These are phyloP conservation scores for Colletotrichum karsti DNA, from an alignment of 2,329 filamentous ascomycete species.

Conservation along the genomic window DNA sequence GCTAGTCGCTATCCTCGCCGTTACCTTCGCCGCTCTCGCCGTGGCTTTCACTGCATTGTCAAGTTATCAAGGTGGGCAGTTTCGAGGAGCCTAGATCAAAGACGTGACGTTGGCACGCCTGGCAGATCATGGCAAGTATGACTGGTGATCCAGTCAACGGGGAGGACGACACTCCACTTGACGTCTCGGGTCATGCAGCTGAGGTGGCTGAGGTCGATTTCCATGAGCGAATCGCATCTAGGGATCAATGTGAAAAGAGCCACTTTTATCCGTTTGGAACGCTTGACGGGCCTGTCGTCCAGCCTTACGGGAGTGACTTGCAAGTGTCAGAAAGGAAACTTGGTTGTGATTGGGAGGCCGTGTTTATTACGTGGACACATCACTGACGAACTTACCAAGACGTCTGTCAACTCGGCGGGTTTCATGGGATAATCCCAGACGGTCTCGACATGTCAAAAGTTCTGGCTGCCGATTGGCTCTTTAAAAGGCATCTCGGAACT, in stretches of 20 bases:
- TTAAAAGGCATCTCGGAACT: neutral
- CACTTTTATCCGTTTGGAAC: conserved; percentile 6
- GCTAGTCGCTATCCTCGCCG: neutral
- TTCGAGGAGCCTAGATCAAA: neutral
- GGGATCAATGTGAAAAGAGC: neutral
- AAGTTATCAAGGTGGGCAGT: neutral
- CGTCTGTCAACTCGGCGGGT: conserved; percentile 5
- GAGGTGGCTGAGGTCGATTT: conserved; percentile 14
- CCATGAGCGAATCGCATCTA: conserved; percentile 24
- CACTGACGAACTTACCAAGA: neutral
- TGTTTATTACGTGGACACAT: neutral
- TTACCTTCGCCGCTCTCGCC: neutral
- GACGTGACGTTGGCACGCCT: neutral
- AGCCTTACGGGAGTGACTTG: conserved; percentile 1
- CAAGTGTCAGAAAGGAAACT: neutral
- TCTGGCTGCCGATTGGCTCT: conserved; percentile 12
- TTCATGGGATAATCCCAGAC: neutral
- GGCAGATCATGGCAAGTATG: conserved; percentile 1
- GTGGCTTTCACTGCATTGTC: neutral
- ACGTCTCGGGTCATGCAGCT: conserved; percentile 14
- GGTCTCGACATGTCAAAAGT: neutral
- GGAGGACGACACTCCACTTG: neutral
- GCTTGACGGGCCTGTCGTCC: conserved; percentile 2
- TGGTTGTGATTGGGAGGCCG: neutral
- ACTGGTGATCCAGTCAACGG: neutral